phyloP scores from a whole-genome alignment of 306 rosid species.

The Lathyrus aphaca region DNA sequence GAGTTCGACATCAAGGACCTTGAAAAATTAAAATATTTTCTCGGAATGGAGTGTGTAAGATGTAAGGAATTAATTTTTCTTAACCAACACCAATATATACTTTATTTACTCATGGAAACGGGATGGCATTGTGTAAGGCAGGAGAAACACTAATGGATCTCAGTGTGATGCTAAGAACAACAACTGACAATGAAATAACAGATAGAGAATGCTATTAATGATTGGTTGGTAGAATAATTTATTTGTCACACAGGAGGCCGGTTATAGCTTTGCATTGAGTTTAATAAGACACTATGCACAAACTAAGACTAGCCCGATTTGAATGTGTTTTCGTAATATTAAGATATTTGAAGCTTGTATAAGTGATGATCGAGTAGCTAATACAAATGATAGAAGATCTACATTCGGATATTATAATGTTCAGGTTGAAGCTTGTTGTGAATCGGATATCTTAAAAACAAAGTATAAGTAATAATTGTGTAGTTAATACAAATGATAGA shows the following conservation, averaged over 20 bases:
- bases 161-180: background rate
- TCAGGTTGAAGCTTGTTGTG: background rate
- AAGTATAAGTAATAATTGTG: no score
- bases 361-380: background rate
- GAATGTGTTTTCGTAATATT: no score
- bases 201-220: background rate
- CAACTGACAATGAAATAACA: background rate
- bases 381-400: background rate
- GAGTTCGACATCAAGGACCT: background rate
- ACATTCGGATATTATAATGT: no score
- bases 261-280: background rate
- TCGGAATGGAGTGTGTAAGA: background rate
- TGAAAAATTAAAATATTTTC: no score
- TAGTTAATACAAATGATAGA: background rate
- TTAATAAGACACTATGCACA: background rate
- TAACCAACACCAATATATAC: background rate
- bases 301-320: background rate
- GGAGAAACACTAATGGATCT: background rate
- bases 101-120: background rate
- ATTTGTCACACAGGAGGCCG: background rate
- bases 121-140: background rate
- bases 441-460: no score
- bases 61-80: no score
- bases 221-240: background rate
- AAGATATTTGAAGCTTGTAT: background rate